Evolutionary conservation across 2,329 filamentous ascomycete species (phyloP).

Genomic region (Pseudogymnoascus sp.): DNA sequence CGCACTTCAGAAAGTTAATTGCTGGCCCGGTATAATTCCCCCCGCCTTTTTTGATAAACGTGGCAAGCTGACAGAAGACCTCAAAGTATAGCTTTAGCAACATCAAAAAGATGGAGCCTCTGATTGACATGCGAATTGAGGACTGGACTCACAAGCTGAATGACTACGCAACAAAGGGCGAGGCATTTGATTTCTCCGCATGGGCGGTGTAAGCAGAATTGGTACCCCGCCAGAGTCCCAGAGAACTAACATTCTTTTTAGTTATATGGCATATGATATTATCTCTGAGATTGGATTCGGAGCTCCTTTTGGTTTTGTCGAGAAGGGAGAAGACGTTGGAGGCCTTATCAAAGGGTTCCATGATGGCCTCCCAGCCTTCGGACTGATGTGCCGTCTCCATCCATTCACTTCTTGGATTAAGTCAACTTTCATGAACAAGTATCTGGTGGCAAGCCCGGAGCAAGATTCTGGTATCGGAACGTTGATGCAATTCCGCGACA

Average conservation of each 20-base stretch:
- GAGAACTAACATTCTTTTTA: constrained; percentile 13
- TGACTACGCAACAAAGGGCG: constrained; percentile 38
- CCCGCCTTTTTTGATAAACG: constrained; percentile 10
- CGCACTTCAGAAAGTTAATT: constrained; percentile 46
- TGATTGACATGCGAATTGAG: constrained; percentile 44
- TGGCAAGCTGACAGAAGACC: constrained; percentile 17
- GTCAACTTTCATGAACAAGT: constrained; percentile 43
- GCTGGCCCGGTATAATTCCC: constrained; percentile 36
- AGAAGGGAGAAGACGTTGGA: constrained; percentile 43
- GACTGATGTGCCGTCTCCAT: constrained; percentile 44
- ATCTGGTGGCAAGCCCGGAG: constrained; percentile 45
- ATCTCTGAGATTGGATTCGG: constrained; percentile 51
- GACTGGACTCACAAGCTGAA: constrained; percentile 45
- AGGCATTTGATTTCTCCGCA: constrained; percentile 46
- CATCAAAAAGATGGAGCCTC: constrained; percentile 51
- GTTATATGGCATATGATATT: constrained; percentile 50
- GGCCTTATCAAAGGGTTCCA: constrained; percentile 49
- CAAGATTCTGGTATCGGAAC: constrained; percentile 48
- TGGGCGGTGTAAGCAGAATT: constrained; percentile 40
- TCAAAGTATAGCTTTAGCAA: constrained; percentile 44
- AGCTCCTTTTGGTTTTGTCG: constrained; percentile 48
- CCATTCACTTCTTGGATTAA: constrained; percentile 50
- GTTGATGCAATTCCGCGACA: constrained; percentile 51
- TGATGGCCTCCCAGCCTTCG: constrained; percentile 44
- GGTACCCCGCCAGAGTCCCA: background rate